phyloP scores from a whole-genome alignment of 2,329 filamentous ascomycete species.

The Colletotrichum gloeosporioides region DNA sequence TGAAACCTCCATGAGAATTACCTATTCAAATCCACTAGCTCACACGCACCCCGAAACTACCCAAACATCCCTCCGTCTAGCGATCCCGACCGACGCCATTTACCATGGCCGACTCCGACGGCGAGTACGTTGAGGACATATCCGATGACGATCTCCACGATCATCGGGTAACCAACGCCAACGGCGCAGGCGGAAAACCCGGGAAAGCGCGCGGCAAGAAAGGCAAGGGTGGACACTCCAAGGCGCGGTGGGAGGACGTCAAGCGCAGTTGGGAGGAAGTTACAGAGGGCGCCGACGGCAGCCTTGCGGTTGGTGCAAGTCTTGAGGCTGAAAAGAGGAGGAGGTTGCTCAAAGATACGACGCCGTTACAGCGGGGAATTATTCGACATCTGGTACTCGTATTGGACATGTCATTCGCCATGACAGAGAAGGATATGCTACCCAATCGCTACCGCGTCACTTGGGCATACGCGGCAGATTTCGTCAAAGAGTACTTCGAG shows the following conservation, averaged over 20 bases:
- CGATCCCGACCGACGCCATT: not conserved
- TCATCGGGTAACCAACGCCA: slow-evolving; percentile 44
- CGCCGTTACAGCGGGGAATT: slow-evolving; percentile 92
- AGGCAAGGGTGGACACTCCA: slow-evolving; percentile 37
- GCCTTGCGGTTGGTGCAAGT: slow-evolving; percentile 75
- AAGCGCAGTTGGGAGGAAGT: slow-evolving; percentile 76
- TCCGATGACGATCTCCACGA: slow-evolving; percentile 69
- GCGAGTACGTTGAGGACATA: slow-evolving; percentile 69
- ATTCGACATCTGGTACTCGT: slow-evolving; percentile 95
- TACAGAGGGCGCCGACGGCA: slow-evolving; percentile 80
- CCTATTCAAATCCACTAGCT: not conserved
- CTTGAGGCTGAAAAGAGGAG: slow-evolving; percentile 82
- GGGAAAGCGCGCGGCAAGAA: slow-evolving; percentile 28
- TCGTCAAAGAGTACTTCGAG: slow-evolving; percentile 94
- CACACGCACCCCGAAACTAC: not conserved
- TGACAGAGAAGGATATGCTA: slow-evolving; percentile 93
- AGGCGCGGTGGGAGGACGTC: slow-evolving; percentile 70
- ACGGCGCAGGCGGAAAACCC: not conserved
- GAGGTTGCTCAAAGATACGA: slow-evolving; percentile 89
- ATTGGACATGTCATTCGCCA: slow-evolving; percentile 89
- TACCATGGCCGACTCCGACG: slow-evolving; percentile 75
- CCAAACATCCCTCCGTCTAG: not conserved
- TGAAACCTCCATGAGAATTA: not conserved
- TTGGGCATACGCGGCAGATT: slow-evolving; percentile 82
- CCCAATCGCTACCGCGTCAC: slow-evolving; percentile 86